Percentiles rank a stretch among this genome's conserved stretches.
These are phyloP conservation scores for Babjeviella inositovora DNA, from an alignment of 805 yeast species.

Conservation along the genomic window DNA sequence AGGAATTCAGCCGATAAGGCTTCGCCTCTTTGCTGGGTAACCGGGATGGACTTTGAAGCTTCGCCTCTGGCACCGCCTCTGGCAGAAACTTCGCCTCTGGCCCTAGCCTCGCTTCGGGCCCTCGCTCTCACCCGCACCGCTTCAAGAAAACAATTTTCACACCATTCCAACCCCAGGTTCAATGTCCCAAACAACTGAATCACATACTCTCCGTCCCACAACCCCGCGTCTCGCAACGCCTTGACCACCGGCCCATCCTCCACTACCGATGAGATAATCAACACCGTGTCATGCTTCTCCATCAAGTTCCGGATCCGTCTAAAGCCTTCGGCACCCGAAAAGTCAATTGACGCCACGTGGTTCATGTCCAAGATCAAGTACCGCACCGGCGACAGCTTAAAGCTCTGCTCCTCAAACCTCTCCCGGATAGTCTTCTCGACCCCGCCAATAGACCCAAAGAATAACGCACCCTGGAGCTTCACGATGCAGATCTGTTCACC, in stretches of 20 bases:
- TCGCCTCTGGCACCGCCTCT: not conserved
- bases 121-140: constrained; percentile 26
- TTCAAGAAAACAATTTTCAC: constrained; percentile 77
- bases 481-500: constrained; percentile 84
- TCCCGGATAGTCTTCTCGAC: constrained; percentile 63
- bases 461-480: constrained; percentile 76
- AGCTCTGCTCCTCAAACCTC: constrained; percentile 39
- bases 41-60: constrained; percentile 1
- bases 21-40: not conserved
- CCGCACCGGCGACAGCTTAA: constrained; percentile 45
- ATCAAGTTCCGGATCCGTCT: constrained; percentile 71
- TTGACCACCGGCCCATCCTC: constrained; percentile 50
- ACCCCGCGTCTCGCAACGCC: constrained; percentile 71
- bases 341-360: constrained; percentile 70
- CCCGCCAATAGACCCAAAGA: constrained; percentile 91
- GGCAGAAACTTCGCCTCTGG: constrained; percentile 1
- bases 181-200: constrained; percentile 61
- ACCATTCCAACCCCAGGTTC: constrained; percentile 89
- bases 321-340: constrained; percentile 93
- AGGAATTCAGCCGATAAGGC: not conserved
- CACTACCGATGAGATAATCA: constrained; percentile 66
- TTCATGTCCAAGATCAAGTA: constrained; percentile 77
- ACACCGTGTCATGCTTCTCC: constrained; percentile 47
- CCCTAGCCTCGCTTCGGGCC: constrained; percentile 6
- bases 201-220: constrained; percentile 33